These are phyloP conservation scores for Neoboletus brunneissimus DNA, from an alignment of 768 basidiomycete species.

Conservation along the genomic window DNA sequence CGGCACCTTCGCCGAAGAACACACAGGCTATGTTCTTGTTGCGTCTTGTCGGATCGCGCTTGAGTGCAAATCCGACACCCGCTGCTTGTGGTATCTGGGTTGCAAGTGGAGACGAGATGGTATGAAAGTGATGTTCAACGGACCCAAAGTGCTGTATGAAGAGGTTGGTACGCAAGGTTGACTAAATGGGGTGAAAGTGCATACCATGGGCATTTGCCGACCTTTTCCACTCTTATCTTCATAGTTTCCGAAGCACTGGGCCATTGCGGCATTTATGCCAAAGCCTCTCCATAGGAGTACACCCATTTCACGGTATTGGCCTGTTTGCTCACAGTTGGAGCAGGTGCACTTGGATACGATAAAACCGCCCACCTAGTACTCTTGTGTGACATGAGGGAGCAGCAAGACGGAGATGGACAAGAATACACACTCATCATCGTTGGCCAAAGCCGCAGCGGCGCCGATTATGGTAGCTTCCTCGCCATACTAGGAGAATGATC, in stretches of 20 bases:
- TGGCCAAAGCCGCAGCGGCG: constrained; percentile 79
- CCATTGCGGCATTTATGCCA: constrained; percentile 76
- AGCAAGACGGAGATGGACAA: neutral
- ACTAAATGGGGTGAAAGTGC: constrained; percentile 12
- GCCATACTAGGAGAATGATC: constrained; percentile 54
- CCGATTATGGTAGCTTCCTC: constrained; percentile 91
- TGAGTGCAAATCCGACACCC: constrained; percentile 87
- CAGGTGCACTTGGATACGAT: neutral
- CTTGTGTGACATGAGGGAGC: constrained; percentile 35
- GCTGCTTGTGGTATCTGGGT: constrained; percentile 96
- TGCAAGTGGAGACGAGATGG: constrained; percentile 89
- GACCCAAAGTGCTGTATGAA: constrained; percentile 77
- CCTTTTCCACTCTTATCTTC: constrained; percentile 82
- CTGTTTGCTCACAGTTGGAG: constrained; percentile 34
- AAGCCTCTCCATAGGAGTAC: constrained; percentile 89
- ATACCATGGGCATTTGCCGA: constrained; percentile 90
- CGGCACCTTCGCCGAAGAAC: constrained; percentile 93
- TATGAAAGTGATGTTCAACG: constrained; percentile 81
- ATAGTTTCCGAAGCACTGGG: constrained; percentile 86
- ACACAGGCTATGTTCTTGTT: constrained; percentile 78
- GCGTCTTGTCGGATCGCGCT: constrained; percentile 67
- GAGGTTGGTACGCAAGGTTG: neutral
- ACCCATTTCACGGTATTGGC: constrained; percentile 92
- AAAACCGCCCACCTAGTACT: constrained; percentile 58
- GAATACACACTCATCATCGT: constrained; percentile 75